Conservation (phyloP, 192 early-diverging fungal genomes). For the Coemansia sp. region DNA sequence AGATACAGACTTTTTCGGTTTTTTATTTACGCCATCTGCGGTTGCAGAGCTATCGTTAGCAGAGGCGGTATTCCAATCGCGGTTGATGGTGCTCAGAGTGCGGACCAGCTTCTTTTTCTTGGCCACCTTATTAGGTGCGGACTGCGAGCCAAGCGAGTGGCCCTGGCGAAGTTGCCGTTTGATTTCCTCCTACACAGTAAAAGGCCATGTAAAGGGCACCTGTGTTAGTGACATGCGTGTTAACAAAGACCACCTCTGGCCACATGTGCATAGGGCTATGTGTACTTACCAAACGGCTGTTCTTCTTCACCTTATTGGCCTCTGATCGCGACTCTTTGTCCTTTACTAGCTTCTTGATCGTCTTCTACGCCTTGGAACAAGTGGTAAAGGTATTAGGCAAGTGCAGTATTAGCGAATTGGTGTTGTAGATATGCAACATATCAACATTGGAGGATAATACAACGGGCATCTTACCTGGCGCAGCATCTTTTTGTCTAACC, state of each 20-base stretch:
- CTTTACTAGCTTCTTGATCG: conserved; percentile 31
- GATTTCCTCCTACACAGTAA: conserved; percentile 31
- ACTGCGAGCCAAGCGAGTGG: conserved; percentile 13
- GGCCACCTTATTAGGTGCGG: conserved; percentile 3
- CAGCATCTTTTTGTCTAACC: conserved; percentile 33
- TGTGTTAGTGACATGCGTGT: background rate
- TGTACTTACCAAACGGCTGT: conserved; percentile 20
- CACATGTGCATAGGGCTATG: background rate
- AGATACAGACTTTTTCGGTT: conserved; percentile 25
- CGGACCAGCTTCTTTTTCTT: conserved; percentile 27
- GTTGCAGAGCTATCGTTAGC: background rate
- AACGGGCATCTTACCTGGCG: conserved; percentile 29
- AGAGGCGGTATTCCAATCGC: conserved; percentile 32
- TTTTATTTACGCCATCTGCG: conserved; percentile 9
- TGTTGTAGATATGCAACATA: background rate
- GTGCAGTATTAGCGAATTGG: background rate
- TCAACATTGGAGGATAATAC: background rate
- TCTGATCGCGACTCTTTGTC: conserved; percentile 25
- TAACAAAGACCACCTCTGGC: background rate
- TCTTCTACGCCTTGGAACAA: conserved; percentile 12
- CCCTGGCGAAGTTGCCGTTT: conserved; percentile 36
- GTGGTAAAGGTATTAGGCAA: background rate
- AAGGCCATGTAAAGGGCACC: background rate
- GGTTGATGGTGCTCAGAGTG: conserved; percentile 43
- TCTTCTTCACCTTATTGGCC: conserved; percentile 33